Conservation (phyloP, 2,329 filamentous ascomycete genomes). For the Fusarium devonianum region DNA sequence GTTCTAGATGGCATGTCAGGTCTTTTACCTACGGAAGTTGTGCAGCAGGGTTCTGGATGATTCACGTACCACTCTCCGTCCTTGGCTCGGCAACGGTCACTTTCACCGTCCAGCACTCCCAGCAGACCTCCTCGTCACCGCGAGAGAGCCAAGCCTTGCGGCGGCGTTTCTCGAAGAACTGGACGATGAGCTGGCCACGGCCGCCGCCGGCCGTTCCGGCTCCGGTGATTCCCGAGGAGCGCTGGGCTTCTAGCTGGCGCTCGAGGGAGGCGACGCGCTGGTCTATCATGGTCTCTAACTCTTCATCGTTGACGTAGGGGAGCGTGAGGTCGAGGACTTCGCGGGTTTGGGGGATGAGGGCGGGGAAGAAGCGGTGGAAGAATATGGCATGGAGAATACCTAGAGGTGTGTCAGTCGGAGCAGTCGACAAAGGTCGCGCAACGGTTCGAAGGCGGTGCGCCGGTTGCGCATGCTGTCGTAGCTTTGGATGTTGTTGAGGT, state of each 20-base stretch:
- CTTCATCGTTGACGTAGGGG: slow-evolving; percentile 86
- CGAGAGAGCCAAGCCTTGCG: slow-evolving; percentile 81
- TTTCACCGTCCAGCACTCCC: slow-evolving; percentile 95
- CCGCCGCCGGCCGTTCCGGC: slow-evolving; percentile 63
- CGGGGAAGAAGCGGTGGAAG: slow-evolving; percentile 97
- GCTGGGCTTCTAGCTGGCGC: slow-evolving; percentile 73
- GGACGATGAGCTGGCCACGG: slow-evolving; percentile 80
- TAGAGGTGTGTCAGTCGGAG: slow-evolving; percentile 51
- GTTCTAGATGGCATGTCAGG: slow-evolving; percentile 62
- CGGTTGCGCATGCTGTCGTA: background rate
- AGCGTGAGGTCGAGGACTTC: slow-evolving; percentile 91
- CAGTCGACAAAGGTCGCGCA: no score
- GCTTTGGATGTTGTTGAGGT: slow-evolving; percentile 5
- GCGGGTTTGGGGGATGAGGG: slow-evolving; percentile 80
- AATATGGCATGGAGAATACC: slow-evolving; percentile 96
- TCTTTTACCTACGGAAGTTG: no score
- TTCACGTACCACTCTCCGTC: slow-evolving; percentile 80
- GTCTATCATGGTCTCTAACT: slow-evolving; percentile 93
- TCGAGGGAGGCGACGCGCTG: slow-evolving; percentile 81
- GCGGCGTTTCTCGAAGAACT: slow-evolving; percentile 94
- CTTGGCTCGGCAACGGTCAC: slow-evolving; percentile 90
- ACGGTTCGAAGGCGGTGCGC: no score
- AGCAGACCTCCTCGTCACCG: slow-evolving; percentile 92
- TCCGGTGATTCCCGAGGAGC: slow-evolving; percentile 46
- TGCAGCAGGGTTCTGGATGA: no score